A percentile compares a stretch with the other conserved stretches of the same genome.
phyloP scores from a whole-genome alignment of 2,329 filamentous ascomycete genomes.

The Pseudocercospora fuligena region DNA sequence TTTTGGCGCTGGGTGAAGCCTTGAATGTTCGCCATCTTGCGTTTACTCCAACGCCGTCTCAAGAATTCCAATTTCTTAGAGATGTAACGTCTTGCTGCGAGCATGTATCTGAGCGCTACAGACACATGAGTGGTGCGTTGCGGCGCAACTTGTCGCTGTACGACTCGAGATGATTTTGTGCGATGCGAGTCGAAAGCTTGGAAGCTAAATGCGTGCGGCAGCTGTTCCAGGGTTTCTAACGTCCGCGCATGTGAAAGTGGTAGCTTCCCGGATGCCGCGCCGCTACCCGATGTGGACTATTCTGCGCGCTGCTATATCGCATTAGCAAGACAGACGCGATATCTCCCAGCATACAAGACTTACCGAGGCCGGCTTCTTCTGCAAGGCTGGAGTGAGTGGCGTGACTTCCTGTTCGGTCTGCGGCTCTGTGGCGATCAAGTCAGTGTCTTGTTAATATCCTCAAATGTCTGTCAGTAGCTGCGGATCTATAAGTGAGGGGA shows the following conservation, averaged over 20 bases:
- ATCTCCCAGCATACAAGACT: background rate
- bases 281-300: background rate
- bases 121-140: background rate
- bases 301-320: background rate
- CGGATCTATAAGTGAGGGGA: background rate
- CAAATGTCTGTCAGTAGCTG: background rate
- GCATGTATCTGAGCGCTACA: background rate
- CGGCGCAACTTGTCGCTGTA: background rate
- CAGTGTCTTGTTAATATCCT: background rate
- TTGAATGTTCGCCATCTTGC: slow-evolving; percentile 27
- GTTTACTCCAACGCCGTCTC: background rate
- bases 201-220: background rate
- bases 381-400: background rate
- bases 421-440: background rate
- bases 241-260: slow-evolving; percentile 1
- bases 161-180: background rate
- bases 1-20: slow-evolving; percentile 26
- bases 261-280: background rate
- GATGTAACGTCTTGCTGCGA: background rate
- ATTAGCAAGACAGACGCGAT: background rate
- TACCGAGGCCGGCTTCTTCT: background rate
- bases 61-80: background rate
- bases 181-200: background rate
- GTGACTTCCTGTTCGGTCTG: background rate
- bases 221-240: background rate